A percentile compares a stretch with the other conserved stretches of the same genome.
These are phyloP conservation scores for Fonsecaea multimorphosa DNA, from an alignment of 2,329 filamentous ascomycete species.

Conservation along the genomic window DNA sequence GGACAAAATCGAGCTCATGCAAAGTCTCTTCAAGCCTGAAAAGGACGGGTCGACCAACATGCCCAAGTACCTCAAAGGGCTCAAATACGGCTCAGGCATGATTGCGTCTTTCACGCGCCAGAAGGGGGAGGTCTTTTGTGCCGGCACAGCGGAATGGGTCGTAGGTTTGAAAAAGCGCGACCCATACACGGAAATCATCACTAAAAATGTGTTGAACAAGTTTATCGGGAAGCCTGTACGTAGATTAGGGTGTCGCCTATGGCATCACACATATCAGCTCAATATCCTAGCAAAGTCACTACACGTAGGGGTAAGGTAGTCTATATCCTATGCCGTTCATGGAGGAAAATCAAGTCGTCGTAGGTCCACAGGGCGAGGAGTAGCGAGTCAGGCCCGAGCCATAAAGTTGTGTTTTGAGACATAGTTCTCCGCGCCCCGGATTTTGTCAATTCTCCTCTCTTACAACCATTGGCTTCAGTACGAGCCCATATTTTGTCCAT, in stretches of 20 bases:
- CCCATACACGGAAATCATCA: slow-evolving; percentile 7
- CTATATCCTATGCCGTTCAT: too few species aligned
- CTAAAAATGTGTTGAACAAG: slow-evolving; percentile 7
- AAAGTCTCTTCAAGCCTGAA: neutral
- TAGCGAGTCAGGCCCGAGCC: too few species aligned
- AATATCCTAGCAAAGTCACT: too few species aligned
- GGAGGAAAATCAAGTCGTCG: too few species aligned
- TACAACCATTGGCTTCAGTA: neutral
- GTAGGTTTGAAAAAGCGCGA: slow-evolving; percentile 10
- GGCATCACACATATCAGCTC: neutral
- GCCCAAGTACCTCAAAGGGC: neutral
- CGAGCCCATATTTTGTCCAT: neutral
- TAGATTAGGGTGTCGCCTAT: neutral
- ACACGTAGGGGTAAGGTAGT: too few species aligned
- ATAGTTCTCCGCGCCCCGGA: neutral
- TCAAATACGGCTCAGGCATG: slow-evolving; percentile 10
- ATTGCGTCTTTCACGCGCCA: neutral
- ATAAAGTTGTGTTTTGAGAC: neutral
- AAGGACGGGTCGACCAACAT: neutral
- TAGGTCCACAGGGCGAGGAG: too few species aligned
- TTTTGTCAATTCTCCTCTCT: neutral
- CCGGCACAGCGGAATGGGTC: slow-evolving; percentile 8
- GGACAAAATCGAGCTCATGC: neutral
- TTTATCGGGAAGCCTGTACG: neutral
- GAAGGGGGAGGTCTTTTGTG: slow-evolving; percentile 8